Evolutionary conservation across 306 rosid genomes (phyloP).

Genomic region (Ormosia semicastrata): DNA sequence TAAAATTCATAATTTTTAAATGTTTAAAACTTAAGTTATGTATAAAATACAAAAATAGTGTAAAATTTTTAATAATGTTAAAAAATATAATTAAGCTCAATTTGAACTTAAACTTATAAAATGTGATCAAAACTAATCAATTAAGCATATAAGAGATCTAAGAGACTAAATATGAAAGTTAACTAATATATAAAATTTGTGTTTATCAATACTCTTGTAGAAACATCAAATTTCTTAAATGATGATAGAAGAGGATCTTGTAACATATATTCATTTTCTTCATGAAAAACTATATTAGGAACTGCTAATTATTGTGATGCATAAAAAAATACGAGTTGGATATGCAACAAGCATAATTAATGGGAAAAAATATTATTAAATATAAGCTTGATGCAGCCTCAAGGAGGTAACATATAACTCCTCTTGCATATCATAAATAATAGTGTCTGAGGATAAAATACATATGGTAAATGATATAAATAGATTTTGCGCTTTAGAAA

Average conservation of each 20-base stretch:
- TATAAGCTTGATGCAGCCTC: neutral
- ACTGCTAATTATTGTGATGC: neutral
- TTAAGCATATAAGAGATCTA: too few species aligned
- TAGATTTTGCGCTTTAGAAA: neutral
- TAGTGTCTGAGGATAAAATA: too few species aligned
- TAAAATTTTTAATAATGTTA: too few species aligned
- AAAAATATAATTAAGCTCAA: too few species aligned
- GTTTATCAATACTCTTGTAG: too few species aligned
- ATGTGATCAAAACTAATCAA: too few species aligned
- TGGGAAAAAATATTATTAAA: neutral
- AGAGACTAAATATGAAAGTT: too few species aligned
- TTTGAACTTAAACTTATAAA: too few species aligned
- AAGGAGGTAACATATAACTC: neutral
- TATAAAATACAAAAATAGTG: too few species aligned
- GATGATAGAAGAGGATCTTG: slow-evolving; percentile 71
- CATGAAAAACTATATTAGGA: neutral
- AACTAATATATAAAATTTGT: too few species aligned
- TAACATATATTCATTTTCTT: slow-evolving; percentile 19
- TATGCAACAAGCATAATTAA: neutral
- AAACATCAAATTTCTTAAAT: slow-evolving; percentile 49
- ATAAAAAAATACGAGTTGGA: neutral
- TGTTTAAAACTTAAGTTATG: too few species aligned
- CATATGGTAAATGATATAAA: neutral
- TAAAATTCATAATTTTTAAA: too few species aligned
- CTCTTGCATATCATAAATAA: neutral